A percentile compares a stretch with the other conserved stretches of the same genome.
Conservation (phyloP, 2,329 filamentous ascomycete species). For the Phaeosphaeria sp. region DNA sequence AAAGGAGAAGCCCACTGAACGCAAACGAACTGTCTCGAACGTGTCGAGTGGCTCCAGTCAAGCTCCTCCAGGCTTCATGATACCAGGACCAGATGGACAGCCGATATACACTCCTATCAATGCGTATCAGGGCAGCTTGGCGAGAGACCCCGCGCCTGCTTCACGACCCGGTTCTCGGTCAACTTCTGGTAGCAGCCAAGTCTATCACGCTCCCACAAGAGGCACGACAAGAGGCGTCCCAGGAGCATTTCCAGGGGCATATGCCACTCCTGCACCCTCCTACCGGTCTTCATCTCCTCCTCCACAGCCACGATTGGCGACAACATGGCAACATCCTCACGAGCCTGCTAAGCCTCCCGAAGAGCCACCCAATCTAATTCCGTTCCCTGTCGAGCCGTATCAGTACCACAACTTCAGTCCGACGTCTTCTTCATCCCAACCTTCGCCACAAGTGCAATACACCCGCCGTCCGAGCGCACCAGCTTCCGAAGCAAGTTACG, state of each 20-base stretch:
- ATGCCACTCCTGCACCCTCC: slow-evolving; percentile 35
- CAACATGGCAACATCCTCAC: slow-evolving; percentile 24
- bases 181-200: slow-evolving; percentile 35
- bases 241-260: slow-evolving; percentile 49
- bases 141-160: slow-evolving; percentile 38
- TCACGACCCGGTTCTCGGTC: slow-evolving; percentile 55
- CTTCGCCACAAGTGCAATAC: slow-evolving; percentile 36
- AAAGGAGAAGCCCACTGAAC: slow-evolving; percentile 41
- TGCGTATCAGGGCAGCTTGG: slow-evolving; percentile 48
- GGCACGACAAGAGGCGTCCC: slow-evolving; percentile 41
- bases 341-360: slow-evolving; percentile 22
- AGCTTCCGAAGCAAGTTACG: slow-evolving; percentile 31
- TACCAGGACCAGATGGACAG: slow-evolving; percentile 57
- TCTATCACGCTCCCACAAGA: slow-evolving; percentile 38
- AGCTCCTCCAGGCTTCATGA: slow-evolving; percentile 54
- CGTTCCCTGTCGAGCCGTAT: slow-evolving; percentile 42
- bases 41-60: slow-evolving; percentile 20
- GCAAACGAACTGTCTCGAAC: slow-evolving; percentile 36
- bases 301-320: slow-evolving; percentile 21
- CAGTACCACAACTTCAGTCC: slow-evolving; percentile 42
- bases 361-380: slow-evolving; percentile 32
- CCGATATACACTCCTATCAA: slow-evolving; percentile 54
- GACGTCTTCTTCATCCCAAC: slow-evolving; percentile 24
- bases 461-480: slow-evolving; percentile 35
- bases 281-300: slow-evolving; percentile 31